phyloP scores from a whole-genome alignment of 371 early-diverging fungal genomes.

The Lichtheimia corymbifera region DNA sequence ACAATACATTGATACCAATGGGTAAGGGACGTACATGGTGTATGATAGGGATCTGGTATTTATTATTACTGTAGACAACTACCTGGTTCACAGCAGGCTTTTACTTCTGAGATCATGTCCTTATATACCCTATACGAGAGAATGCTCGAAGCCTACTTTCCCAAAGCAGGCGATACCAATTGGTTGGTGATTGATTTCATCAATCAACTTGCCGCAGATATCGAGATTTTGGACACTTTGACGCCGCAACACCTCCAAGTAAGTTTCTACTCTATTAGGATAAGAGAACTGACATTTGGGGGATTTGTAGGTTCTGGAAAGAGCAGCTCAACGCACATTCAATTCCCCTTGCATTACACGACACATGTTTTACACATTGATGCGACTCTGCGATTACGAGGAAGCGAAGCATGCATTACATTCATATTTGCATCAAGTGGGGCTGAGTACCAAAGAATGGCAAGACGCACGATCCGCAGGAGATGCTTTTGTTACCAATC shows the following conservation, averaged over 20 bases:
- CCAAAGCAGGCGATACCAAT: constrained; percentile 67
- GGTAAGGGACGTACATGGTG: not conserved
- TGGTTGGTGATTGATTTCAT: constrained; percentile 58
- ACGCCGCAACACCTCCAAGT: constrained; percentile 40
- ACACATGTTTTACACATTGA: constrained; percentile 59
- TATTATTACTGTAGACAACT: too few relatives aligned
- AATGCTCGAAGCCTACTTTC: constrained; percentile 58
- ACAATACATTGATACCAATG: constrained; percentile 25
- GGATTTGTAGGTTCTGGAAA: constrained; percentile 55
- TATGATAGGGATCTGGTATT: too few relatives aligned
- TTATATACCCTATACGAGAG: constrained; percentile 65
- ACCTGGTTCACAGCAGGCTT: constrained; percentile 10
- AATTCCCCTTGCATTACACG: constrained; percentile 74
- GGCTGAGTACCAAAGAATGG: constrained; percentile 37
- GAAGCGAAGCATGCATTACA: constrained; percentile 72
- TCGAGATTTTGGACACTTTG: constrained; percentile 50
- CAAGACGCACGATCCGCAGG: constrained; percentile 29
- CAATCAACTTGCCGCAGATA: constrained; percentile 64
- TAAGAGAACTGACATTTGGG: not conserved
- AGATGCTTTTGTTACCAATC: constrained; percentile 26
- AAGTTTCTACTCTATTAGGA: constrained; percentile 3
- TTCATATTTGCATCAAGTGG: constrained; percentile 61
- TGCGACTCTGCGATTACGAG: constrained; percentile 72
- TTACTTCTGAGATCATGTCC: constrained; percentile 55
- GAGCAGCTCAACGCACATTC: constrained; percentile 67